phyloP scores from a whole-genome alignment of 2,329 filamentous ascomycete species.

The Arthrobotrys megalospora region DNA sequence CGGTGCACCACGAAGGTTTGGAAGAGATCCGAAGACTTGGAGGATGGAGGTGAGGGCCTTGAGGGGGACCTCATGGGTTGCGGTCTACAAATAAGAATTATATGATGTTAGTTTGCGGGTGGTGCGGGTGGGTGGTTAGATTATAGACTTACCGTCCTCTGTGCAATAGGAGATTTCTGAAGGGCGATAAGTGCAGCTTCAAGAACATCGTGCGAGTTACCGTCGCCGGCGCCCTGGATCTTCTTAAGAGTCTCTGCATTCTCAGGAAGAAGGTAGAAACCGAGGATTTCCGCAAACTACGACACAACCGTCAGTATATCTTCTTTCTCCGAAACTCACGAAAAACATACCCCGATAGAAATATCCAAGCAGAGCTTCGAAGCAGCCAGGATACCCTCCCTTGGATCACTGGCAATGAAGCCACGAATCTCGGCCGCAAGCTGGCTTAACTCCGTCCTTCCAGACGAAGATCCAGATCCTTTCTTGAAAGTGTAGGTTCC shows the following conservation, averaged over 20 bases:
- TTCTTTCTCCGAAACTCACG: too few relatives aligned
- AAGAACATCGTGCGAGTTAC: slow-evolving; percentile 71
- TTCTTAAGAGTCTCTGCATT: slow-evolving; percentile 74
- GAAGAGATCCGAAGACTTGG: slow-evolving; percentile 75
- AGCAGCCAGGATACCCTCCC: slow-evolving; percentile 45
- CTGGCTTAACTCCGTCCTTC: slow-evolving; percentile 32
- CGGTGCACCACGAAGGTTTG: slow-evolving; percentile 75
- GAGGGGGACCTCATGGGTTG: slow-evolving; percentile 46
- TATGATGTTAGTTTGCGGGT: not conserved
- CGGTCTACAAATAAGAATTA: slow-evolving; percentile 31
- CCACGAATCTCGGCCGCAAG: slow-evolving; percentile 41
- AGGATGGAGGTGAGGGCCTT: slow-evolving; percentile 75
- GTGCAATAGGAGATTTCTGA: slow-evolving; percentile 27
- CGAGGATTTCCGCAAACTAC: slow-evolving; percentile 76
- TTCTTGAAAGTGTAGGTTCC: slow-evolving; percentile 39
- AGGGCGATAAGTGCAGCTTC: slow-evolving; percentile 23
- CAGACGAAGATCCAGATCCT: slow-evolving; percentile 15
- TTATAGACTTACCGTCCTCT: slow-evolving; percentile 43
- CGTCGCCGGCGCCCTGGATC: slow-evolving; percentile 75
- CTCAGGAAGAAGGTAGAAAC: slow-evolving; percentile 77
- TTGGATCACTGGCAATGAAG: slow-evolving; percentile 32
- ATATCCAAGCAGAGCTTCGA: slow-evolving; percentile 54
- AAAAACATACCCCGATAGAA: slow-evolving; percentile 45
- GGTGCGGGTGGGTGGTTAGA: not conserved
- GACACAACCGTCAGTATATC: not conserved